Evolutionary conservation across 2,329 filamentous ascomycete species (phyloP), one percentile per base, ranked within the genome.

Genomic region (Trichoderma hamatum): DNA sequence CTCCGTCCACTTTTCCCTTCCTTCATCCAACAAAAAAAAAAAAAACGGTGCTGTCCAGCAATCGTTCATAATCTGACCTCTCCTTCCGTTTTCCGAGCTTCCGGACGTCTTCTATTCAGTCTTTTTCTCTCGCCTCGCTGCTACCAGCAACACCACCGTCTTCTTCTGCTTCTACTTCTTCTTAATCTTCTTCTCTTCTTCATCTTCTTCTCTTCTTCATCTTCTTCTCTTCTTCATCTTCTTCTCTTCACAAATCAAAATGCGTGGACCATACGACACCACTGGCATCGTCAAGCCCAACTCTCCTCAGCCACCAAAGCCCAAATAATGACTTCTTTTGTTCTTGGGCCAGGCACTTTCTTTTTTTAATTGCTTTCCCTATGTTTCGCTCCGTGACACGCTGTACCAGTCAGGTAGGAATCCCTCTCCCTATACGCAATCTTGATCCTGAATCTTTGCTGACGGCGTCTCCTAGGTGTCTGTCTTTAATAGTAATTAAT

Each of bases 201-300:
- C 30, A 24, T 43, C 28, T 36, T 16, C 34, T 26, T 1, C 24
- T 55, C n/a, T 5, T 19, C 2, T 32, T 19, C 19, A 3, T 10
- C 9, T 10, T 54, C 30, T 11, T 9, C n/a, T n/a, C 21, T 28
- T 13, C 10, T 16, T 43, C 30, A 24, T 43, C 39, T 36, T 16
- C 51, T 26, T 2, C 30, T 55, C n/a, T 5, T n/a, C 51, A 32
- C 21, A 69, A 67, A 39, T 51, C 51, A 70, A 70, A 52, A 80
- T 80, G 79, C 71, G 79, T 56, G 79, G 79, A 64, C 79, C 79
- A 2, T 80, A 80, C 69, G 79, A 80, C 68, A 78, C 75, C n/a
- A 80, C 79, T 63, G 79, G 79, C 69, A 74, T 80, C 52, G 69
- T 73, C 63, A 80, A 80, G 75, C 78, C 79, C 65, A 78, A 70